Conservation (phyloP, 192 early-diverging fungal genomes). For the Nowakowskiella sp. region DNA sequence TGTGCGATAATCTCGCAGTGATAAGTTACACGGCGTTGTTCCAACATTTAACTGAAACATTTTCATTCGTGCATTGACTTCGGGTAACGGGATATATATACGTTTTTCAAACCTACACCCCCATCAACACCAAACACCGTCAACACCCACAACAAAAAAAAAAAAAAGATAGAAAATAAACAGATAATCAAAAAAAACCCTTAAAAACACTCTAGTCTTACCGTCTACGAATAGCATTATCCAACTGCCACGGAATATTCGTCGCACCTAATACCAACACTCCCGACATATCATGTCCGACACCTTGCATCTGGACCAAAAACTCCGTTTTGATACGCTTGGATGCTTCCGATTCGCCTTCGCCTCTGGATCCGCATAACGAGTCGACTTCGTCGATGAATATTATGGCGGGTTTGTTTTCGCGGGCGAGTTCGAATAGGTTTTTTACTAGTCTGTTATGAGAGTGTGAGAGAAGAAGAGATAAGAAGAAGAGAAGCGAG, state of each 20-base stretch:
- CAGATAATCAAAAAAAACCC: conserved; percentile 1
- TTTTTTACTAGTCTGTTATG: conserved; percentile 74
- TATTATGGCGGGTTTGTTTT: conserved; percentile 90
- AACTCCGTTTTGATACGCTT: conserved; percentile 97
- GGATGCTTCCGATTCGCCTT: conserved; percentile 92
- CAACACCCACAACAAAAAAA: neutral
- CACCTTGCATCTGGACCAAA: conserved; percentile 98
- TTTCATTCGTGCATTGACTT: conserved; percentile 69
- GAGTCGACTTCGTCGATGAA: conserved; percentile 99
- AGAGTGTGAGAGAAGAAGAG: conserved; percentile 10
- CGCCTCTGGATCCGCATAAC: conserved; percentile 87
- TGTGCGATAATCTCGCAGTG: conserved; percentile 58
- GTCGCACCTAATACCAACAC: conserved; percentile 93
- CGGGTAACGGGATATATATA: conserved; percentile 96
- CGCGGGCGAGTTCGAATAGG: conserved; percentile 87
- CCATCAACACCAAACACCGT: conserved; percentile 4
- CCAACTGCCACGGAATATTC: conserved; percentile 95
- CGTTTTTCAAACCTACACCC: conserved; percentile 81
- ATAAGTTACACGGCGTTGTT: conserved; percentile 76
- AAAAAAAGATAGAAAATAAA: conserved; percentile 2
- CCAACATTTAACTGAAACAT: conserved; percentile 95
- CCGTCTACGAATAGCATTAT: conserved; percentile 86
- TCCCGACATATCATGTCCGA: conserved; percentile 91
- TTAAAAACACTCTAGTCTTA: conserved; percentile 20
- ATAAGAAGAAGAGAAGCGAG: neutral